Evolutionary conservation across 2,329 filamentous ascomycete species (phyloP).

Genomic region (Blastomyces emzantsi): DNA sequence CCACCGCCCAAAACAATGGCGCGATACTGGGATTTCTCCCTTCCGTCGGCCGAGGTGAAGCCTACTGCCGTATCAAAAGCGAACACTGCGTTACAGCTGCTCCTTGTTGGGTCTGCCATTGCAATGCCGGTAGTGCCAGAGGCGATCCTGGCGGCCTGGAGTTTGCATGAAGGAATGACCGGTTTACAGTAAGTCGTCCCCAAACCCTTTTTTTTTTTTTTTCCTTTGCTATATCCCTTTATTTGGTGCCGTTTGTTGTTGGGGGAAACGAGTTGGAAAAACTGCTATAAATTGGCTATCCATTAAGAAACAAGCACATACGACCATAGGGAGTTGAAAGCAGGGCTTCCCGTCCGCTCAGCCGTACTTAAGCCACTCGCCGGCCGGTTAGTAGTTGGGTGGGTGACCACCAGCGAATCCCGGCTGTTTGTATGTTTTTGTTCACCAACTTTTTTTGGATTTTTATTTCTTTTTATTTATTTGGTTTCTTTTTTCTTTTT

Average conservation of each 20-base stretch:
- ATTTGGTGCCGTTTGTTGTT: too few relatives aligned
- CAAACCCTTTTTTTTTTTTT: not conserved
- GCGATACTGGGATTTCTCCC: slow-evolving; percentile 94
- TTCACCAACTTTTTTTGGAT: slow-evolving; percentile 13
- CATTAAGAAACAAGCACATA: slow-evolving; percentile 23
- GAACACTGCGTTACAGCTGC: slow-evolving; percentile 87
- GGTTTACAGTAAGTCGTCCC: slow-evolving; percentile 34
- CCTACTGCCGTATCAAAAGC: slow-evolving; percentile 46
- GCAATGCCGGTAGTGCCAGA: slow-evolving; percentile 62
- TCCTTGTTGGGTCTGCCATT: slow-evolving; percentile 75
- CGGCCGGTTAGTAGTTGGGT: slow-evolving; percentile 42
- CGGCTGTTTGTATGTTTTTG: slow-evolving; percentile 40
- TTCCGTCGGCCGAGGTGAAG: slow-evolving; percentile 49
- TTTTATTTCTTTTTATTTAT: not conserved
- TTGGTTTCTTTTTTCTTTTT: too few relatives aligned
- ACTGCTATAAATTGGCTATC: slow-evolving; percentile 17
- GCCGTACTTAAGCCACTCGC: slow-evolving; percentile 42
- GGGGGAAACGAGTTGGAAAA: not conserved
- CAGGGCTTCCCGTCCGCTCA: slow-evolving; percentile 43
- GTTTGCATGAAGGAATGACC: slow-evolving; percentile 53
- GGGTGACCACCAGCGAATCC: slow-evolving; percentile 43
- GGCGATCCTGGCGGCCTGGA: slow-evolving; percentile 46
- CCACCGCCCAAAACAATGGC: slow-evolving; percentile 86
- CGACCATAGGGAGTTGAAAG: slow-evolving; percentile 42
- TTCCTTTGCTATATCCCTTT: too few relatives aligned